These are phyloP conservation scores for Hyparrhenia diplandra DNA, from an alignment of 176 grass and related monocot genomes.

Conservation along the genomic window DNA sequence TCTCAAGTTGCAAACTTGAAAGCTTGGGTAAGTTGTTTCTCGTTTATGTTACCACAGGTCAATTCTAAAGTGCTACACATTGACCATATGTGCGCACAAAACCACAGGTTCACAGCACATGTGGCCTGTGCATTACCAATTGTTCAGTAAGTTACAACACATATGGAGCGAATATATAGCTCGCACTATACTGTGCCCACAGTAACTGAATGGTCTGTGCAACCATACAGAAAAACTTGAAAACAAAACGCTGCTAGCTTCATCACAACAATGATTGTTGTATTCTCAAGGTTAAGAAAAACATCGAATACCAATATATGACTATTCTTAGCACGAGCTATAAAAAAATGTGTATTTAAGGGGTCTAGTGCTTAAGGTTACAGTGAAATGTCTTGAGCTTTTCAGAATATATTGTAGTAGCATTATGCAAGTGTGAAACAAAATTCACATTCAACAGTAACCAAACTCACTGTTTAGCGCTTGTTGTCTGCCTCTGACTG, in stretches of 20 bases:
- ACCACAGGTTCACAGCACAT: background rate
- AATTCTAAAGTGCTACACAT: background rate
- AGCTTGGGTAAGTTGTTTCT: background rate
- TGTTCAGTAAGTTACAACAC: background rate
- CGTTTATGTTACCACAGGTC: slow-evolving; percentile 14
- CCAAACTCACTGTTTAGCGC: slow-evolving; percentile 84
- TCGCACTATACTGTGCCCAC: background rate
- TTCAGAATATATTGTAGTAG: background rate
- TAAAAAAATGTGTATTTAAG: background rate
- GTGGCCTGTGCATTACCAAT: background rate
- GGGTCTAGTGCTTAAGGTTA: background rate
- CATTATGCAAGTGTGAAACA: background rate
- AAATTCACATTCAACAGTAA: background rate
- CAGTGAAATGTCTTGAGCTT: background rate
- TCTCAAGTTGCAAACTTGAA: slow-evolving; percentile 3
- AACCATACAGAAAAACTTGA: background rate
- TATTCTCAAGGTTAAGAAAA: background rate
- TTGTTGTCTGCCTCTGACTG: slow-evolving; percentile 68
- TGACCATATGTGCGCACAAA: background rate
- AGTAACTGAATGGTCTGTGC: background rate
- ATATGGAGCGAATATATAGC: slow-evolving; percentile 5
- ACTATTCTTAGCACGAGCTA: background rate
- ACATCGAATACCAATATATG: background rate
- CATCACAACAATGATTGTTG: background rate
- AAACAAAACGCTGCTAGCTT: background rate